These are phyloP conservation scores for Quercus ilex DNA, from an alignment of 306 rosid species.

Conservation along the genomic window DNA sequence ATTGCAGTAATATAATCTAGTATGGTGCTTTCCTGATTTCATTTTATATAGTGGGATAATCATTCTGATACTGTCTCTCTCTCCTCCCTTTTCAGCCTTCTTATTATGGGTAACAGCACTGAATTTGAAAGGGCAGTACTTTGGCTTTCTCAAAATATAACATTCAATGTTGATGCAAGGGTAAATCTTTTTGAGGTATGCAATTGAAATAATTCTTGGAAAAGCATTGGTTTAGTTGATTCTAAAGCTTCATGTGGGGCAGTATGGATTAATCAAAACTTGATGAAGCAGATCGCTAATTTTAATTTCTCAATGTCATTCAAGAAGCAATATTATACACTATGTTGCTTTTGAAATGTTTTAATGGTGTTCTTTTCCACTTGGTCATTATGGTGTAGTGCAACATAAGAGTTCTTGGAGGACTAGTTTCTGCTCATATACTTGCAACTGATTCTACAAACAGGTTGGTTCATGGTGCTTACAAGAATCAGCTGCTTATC, in stretches of 20 bases:
- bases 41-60: not conserved
- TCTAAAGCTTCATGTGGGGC: conserved; percentile 1
- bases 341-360: conserved; percentile 17
- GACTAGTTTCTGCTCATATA: conserved; percentile 93
- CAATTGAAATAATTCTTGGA: not conserved
- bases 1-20: not conserved
- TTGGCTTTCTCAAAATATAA: conserved; percentile 89
- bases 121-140: conserved; percentile 82
- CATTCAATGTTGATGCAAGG: conserved; percentile 80
- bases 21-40: conserved; percentile 7
- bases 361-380: conserved; percentile 23
- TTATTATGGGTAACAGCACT: conserved; percentile 76
- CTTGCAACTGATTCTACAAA: conserved; percentile 86
- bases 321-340: conserved; percentile 13
- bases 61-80: conserved; percentile 21
- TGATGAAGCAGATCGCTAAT: conserved; percentile 11
- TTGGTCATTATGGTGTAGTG: conserved; percentile 67
- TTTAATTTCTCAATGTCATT: conserved; percentile 21
- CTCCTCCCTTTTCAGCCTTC: conserved; percentile 53
- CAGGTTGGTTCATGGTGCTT: conserved; percentile 55
- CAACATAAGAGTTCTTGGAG: conserved; percentile 98
- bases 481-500: conserved; percentile 65
- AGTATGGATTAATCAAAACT: conserved; percentile 12
- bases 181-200: conserved; percentile 93
- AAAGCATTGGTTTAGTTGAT: conserved; percentile 22